These are phyloP conservation scores for Myxozyma kluyveri DNA, from an alignment of 805 yeast genomes.

Conservation along the genomic window DNA sequence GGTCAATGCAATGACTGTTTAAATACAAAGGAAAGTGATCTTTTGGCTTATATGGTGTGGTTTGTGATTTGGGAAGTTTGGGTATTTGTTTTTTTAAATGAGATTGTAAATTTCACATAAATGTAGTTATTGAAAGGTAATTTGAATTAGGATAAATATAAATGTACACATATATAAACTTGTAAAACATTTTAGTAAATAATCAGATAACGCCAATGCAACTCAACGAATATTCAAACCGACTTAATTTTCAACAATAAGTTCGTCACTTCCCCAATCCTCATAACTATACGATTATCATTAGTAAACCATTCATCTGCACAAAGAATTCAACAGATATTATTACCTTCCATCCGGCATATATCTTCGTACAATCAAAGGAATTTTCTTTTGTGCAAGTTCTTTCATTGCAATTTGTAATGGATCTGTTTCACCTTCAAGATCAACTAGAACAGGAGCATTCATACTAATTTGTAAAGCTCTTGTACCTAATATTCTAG, in stretches of 20 bases:
- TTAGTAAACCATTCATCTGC: background rate
- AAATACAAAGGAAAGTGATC: too few species aligned
- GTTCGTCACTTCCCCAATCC: constrained; percentile 99
- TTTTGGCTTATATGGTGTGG: background rate
- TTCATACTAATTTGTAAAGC: constrained; percentile 97
- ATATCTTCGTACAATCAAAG: constrained; percentile 91
- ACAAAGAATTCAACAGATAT: background rate
- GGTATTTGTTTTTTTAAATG: background rate
- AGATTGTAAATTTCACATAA: background rate
- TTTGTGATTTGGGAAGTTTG: background rate
- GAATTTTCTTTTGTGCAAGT: constrained; percentile 89
- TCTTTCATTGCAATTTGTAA: constrained; percentile 97
- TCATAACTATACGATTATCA: constrained; percentile 56
- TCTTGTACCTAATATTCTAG: constrained; percentile 94
- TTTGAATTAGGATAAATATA: background rate
- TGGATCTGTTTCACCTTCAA: constrained; percentile 99
- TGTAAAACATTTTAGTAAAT: too few species aligned
- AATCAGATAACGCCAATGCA: too few species aligned
- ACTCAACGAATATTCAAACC: too few species aligned
- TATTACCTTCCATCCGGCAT: constrained; percentile 74
- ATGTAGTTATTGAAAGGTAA: too few species aligned
- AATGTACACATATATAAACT: background rate
- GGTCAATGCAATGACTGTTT: constrained; percentile 48
- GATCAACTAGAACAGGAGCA: constrained; percentile 96
- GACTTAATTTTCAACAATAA: constrained; percentile 77